Base-by-base conservation (phyloP, 202 grass and related monocot genomes). In the Elaeis oleifera region DNA sequence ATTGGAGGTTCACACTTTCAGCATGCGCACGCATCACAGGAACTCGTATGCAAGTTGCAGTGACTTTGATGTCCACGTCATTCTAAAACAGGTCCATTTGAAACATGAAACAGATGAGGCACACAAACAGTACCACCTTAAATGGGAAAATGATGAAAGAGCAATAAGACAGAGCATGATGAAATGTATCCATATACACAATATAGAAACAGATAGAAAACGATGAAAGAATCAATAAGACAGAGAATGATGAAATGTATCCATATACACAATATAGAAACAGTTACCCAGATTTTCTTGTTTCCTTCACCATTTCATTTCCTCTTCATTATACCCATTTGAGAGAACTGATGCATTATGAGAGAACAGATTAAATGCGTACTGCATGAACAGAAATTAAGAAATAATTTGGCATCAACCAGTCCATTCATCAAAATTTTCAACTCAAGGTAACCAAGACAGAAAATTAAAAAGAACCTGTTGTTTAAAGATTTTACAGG, bases 281-380 rank as follows among this genome's bases (percentile, higher is more conserved):
- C 0, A 54, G 69, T 68, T 80, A 92, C 94, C 94, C 94, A 99
- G 1, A 99, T 89, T 86, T 92, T 39, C 54, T 75, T 52, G 85
- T 99, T 63, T 92, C 88, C 65, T 92, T 89, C 62, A 99, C 85
- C 76, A 99, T 69, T 71, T 99, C 82, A 99, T 99, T 60, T 99
- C 94, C 74, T 99, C 94, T 69, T 94, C 94, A 44, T 99, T 99
- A 39, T 94, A 99, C 14, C 94, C 88, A 75, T 99, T 94, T 70
- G 81, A 66, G 73, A 89, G 75, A 83, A 94, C 71, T 24, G 79
- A 74, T 18, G 94, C 85, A 80, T 99, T 99, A 54, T 99, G 94
- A n/a, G 94, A 99, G 75, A 92, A 92, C 66, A 99, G 76, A 74
- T 99, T 92, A 62, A 99, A 99, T 59, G 88, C 94, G 80, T 99